A percentile compares a stretch with the other conserved stretches of the same genome.
These are phyloP conservation scores for Aspergillus novoparasiticus DNA, from an alignment of 2,329 filamentous ascomycete genomes.

Conservation along the genomic window DNA sequence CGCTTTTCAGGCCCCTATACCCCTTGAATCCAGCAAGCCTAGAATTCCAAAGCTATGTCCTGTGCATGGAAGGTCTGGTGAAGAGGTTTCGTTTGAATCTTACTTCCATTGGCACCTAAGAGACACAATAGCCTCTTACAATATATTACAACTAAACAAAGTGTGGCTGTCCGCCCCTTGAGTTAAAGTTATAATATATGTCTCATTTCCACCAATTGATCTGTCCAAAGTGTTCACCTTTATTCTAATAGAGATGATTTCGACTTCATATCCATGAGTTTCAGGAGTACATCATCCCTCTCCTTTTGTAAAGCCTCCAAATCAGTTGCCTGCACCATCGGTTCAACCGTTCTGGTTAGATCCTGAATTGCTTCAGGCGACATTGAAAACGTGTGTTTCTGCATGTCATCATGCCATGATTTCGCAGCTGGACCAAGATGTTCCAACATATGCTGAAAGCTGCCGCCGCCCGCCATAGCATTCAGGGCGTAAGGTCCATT, in stretches of 20 bases:
- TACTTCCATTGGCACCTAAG: too few species aligned
- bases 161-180: background rate
- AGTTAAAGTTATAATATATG: background rate
- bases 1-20: background rate
- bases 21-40: background rate
- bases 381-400: constrained; percentile 11
- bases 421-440: constrained; percentile 19
- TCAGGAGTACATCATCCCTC: background rate
- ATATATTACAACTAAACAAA: too few species aligned
- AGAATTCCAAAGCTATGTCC: background rate
- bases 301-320: background rate
- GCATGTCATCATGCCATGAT: constrained; percentile 20
- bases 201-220: background rate
- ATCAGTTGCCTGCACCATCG: background rate
- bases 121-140: too few species aligned
- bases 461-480: constrained; percentile 17
- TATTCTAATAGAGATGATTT: background rate
- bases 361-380: background rate
- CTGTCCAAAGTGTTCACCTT: too few species aligned
- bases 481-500: constrained; percentile 21
- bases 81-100: too few species aligned
- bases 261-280: background rate
- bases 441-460: constrained; percentile 21
- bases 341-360: background rate
- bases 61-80: background rate